A percentile compares a stretch with the other conserved stretches of the same genome.
These are phyloP conservation scores for Arthrobotrys megalospora DNA, from an alignment of 2,329 filamentous ascomycete genomes.

Conservation along the genomic window DNA sequence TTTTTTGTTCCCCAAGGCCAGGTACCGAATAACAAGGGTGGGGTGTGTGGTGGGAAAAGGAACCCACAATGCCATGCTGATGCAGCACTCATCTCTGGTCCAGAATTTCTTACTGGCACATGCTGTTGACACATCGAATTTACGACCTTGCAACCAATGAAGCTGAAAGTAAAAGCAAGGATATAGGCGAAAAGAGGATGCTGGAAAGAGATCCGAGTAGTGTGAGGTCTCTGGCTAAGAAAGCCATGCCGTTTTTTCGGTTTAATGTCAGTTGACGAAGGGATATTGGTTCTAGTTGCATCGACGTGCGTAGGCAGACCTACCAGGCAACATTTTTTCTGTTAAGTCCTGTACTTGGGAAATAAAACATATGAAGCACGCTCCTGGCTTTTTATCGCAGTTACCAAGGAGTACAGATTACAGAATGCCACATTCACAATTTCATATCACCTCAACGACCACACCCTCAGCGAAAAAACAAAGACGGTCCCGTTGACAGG, in stretches of 20 bases:
- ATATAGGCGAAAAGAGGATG: constrained; percentile 59
- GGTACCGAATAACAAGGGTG: constrained; percentile 59
- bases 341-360: constrained; percentile 6
- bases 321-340: constrained; percentile 16
- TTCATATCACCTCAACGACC: constrained; percentile 27
- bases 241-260: constrained; percentile 61
- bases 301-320: constrained; percentile 40
- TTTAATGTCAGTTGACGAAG: constrained; percentile 57
- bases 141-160: constrained; percentile 60
- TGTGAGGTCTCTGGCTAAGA: constrained; percentile 37
- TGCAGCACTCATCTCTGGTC: constrained; percentile 47
- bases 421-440: constrained; percentile 26
- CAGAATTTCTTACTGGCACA: constrained; percentile 36
- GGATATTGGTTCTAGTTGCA: constrained; percentile 39
- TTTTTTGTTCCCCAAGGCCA: constrained; percentile 55
- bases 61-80: constrained; percentile 53
- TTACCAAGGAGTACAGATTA: constrained; percentile 27
- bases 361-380: constrained; percentile 40
- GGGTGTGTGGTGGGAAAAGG: constrained; percentile 40
- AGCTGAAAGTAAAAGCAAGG: constrained; percentile 52
- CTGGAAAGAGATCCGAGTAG: constrained; percentile 59
- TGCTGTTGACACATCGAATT: constrained; percentile 60
- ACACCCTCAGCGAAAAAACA: constrained; percentile 41
- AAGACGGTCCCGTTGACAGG: constrained; percentile 54
- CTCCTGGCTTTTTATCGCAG: constrained; percentile 9